These are phyloP conservation scores for Carex pumila DNA, from an alignment of 176 grass and related monocot species.

Conservation along the genomic window DNA sequence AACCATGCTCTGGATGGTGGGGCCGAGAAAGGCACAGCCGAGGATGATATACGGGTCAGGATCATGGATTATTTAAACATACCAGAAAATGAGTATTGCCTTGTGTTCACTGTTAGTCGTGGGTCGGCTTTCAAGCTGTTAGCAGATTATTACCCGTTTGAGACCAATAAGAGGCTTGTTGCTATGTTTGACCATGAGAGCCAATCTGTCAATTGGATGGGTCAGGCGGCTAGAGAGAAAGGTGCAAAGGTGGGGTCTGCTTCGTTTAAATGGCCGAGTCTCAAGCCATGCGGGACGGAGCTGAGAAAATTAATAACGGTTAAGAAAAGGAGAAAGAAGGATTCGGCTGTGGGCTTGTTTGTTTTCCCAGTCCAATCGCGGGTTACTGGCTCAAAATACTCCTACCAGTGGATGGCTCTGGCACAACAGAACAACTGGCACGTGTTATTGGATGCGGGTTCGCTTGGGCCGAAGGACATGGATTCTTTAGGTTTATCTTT, in stretches of 20 bases:
- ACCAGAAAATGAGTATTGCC: conserved; percentile 81
- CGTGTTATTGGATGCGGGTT: conserved; percentile 89
- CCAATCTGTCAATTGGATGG: conserved; percentile 94
- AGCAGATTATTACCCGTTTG: conserved; percentile 90
- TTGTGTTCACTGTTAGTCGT: conserved; percentile 90
- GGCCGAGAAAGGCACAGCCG: conserved; percentile 69
- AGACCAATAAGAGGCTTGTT: conserved; percentile 78
- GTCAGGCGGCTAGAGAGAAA: conserved; percentile 72
- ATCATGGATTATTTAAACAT: conserved; percentile 99
- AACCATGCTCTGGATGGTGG: conserved; percentile 85
- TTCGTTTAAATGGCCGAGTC: conserved; percentile 82
- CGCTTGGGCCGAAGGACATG: conserved; percentile 97
- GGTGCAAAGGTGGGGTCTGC: conserved; percentile 80
- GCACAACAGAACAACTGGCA: conserved; percentile 99
- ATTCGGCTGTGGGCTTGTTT: conserved; percentile 69
- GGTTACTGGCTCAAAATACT: conserved; percentile 94
- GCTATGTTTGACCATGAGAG: conserved; percentile 99
- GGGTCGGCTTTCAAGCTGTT: conserved; percentile 92
- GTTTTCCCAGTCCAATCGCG: conserved; percentile 96
- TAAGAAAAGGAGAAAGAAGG: conserved; percentile 89
- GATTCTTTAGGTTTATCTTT: conserved; percentile 87
- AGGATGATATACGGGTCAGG: conserved; percentile 65
- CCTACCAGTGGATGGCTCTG: conserved; percentile 99
- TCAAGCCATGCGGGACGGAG: conserved; percentile 82
- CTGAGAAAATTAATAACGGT: conserved; percentile 70